Conservation (phyloP, 139 green algal genomes). For the Chlorella sp. region DNA sequence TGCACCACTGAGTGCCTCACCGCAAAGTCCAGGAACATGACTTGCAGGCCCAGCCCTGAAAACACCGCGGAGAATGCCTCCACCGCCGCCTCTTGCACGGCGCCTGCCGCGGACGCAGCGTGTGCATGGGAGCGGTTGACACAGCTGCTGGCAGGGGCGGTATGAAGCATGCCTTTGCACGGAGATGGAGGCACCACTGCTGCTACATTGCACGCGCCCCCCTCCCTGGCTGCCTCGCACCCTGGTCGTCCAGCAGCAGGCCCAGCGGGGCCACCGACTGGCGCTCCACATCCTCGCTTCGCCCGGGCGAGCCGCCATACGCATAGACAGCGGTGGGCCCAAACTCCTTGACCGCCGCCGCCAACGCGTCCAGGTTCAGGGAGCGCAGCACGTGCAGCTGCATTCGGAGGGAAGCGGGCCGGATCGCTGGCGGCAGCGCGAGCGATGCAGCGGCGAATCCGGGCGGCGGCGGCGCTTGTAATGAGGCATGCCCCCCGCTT, state of each 20-base stretch:
- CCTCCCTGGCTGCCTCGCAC: not conserved
- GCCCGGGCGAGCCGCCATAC: constrained; percentile 25
- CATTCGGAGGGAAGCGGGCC: not conserved
- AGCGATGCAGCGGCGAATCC: no score
- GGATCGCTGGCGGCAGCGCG: no score
- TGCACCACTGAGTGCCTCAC: no score
- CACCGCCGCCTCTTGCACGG: not conserved
- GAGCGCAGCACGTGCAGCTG: constrained; percentile 12
- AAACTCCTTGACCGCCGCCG: not conserved
- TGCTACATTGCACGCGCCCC: not conserved
- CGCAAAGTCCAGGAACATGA: constrained; percentile 1
- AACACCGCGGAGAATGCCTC: not conserved
- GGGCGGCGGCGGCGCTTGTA: no score
- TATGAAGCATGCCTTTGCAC: no score
- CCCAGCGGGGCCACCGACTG: constrained; percentile 31
- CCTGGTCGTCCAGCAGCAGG: constrained; percentile 2
- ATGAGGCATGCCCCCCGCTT: no score
- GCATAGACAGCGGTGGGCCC: constrained; percentile 70
- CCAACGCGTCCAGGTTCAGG: not conserved
- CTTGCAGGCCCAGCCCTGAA: not conserved
- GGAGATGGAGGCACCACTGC: not conserved
- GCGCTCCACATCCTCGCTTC: constrained; percentile 38
- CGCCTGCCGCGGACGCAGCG: not conserved
- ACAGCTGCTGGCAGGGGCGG: no score
- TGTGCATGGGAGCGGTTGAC: no score